phyloP scores from a whole-genome alignment of 148 eudicot species.

The Spergularia marina region DNA sequence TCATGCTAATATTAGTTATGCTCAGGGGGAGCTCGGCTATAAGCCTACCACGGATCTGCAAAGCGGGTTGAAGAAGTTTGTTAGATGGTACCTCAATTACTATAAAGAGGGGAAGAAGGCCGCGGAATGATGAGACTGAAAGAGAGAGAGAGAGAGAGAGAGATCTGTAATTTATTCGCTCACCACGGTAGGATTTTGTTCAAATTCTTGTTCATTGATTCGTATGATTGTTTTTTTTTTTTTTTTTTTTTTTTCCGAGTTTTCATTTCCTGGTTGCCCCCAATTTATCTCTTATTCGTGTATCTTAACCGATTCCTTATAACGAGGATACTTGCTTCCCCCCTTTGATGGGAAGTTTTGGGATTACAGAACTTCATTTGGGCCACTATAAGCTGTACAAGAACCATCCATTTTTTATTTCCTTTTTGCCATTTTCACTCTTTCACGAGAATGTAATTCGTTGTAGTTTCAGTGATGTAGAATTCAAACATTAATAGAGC shows the following conservation, averaged over 20 bases:
- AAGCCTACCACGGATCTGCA: constrained; percentile 72
- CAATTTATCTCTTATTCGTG: constrained; percentile 37
- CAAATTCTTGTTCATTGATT: constrained; percentile 51
- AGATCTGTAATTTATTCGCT: constrained; percentile 18
- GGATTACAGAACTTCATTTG: constrained; percentile 29
- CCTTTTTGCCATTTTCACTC: constrained; percentile 25
- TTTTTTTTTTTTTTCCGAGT: constrained; percentile 30
- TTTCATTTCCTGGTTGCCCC: constrained; percentile 26
- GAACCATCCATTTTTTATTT: constrained; percentile 27
- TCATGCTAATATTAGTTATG: constrained; percentile 73
- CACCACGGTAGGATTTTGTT: constrained; percentile 37
- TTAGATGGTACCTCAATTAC: constrained; percentile 69
- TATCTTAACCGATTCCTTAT: constrained; percentile 42
- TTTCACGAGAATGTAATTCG: constrained; percentile 44
- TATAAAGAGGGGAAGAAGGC: constrained; percentile 58
- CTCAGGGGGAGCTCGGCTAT: constrained; percentile 72
- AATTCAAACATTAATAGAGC: constrained; percentile 46
- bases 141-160: not conserved
- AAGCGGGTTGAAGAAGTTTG: constrained; percentile 75
- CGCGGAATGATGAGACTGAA: constrained; percentile 35
- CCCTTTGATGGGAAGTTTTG: constrained; percentile 36
- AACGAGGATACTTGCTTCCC: constrained; percentile 28
- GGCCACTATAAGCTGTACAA: constrained; percentile 43
- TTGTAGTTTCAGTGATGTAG: constrained; percentile 62
- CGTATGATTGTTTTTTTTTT: constrained; percentile 46